Conservation (phyloP, 106 monocot genomes). For the Allium cepa region DNA sequence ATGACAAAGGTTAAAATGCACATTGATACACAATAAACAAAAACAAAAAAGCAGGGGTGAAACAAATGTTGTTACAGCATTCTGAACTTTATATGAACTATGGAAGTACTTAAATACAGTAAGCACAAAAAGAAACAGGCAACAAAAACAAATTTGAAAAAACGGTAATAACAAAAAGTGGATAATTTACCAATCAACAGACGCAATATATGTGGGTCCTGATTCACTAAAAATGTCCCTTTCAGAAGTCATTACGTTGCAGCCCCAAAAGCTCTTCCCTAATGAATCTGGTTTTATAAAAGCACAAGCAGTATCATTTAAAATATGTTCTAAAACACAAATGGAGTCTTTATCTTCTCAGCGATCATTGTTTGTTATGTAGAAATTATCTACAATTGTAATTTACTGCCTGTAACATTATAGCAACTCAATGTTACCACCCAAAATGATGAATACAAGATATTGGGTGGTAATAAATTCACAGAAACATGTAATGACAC, state of each 20-base stretch:
- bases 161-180: background rate
- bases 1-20: background rate
- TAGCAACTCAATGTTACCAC: too few species aligned
- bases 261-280: background rate
- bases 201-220: constrained; percentile 1
- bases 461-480: too few species aligned
- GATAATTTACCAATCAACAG: background rate
- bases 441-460: too few species aligned
- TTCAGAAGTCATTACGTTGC: background rate
- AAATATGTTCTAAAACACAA: too few species aligned
- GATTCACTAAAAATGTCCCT: constrained; percentile 2
- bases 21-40: background rate
- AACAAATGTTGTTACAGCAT: background rate
- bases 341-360: too few species aligned
- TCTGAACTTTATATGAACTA: background rate
- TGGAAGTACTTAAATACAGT: background rate
- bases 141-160: background rate
- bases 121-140: background rate
- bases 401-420: too few species aligned
- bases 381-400: too few species aligned
- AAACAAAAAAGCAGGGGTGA: background rate
- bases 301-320: too few species aligned
- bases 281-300: too few species aligned
- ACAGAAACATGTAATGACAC: too few species aligned
- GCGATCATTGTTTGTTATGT: too few species aligned